These are phyloP conservation scores for Starmerella ratchasimensis DNA, from an alignment of 805 yeast genomes.

Conservation along the genomic window DNA sequence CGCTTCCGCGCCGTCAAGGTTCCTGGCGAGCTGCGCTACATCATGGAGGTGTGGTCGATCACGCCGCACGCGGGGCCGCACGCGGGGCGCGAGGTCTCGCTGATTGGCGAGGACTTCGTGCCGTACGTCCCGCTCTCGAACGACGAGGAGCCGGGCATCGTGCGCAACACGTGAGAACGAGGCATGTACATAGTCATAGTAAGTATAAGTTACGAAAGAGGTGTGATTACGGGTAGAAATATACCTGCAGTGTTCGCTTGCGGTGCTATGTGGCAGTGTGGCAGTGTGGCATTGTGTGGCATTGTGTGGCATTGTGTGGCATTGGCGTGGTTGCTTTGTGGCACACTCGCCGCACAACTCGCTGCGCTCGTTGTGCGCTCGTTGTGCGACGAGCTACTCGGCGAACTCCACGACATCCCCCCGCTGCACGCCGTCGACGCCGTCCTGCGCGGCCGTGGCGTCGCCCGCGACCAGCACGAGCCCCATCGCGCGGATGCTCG, in stretches of 20 bases:
- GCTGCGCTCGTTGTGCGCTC: no score
- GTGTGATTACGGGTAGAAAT: no score
- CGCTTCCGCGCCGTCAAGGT: constrained; percentile 59
- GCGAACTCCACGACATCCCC: constrained; percentile 51
- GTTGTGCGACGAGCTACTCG: no score
- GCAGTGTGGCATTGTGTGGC: no score
- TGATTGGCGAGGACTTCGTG: constrained; percentile 35
- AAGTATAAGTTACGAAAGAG: not conserved
- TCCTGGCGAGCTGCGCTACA: constrained; percentile 42
- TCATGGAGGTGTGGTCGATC: constrained; percentile 50
- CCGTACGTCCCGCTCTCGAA: constrained; percentile 22
- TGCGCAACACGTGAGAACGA: not conserved
- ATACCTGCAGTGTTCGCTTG: no score
- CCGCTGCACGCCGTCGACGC: constrained; percentile 54
- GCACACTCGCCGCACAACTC: no score
- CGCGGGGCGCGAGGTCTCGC: constrained; percentile 26
- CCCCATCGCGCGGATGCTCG: constrained; percentile 66
- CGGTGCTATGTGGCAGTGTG: no score
- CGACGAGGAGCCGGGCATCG: constrained; percentile 15
- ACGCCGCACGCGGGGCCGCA: constrained; percentile 33
- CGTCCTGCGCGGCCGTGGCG: constrained; percentile 12
- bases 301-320: no score
- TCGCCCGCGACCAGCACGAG: constrained; percentile 56
- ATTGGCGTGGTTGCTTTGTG: no score
- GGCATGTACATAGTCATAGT: constrained; percentile 1